Evolutionary conservation across 805 yeast species (phyloP), one percentile per base, ranked within the genome.

Genomic region (Starmerella sp.): DNA sequence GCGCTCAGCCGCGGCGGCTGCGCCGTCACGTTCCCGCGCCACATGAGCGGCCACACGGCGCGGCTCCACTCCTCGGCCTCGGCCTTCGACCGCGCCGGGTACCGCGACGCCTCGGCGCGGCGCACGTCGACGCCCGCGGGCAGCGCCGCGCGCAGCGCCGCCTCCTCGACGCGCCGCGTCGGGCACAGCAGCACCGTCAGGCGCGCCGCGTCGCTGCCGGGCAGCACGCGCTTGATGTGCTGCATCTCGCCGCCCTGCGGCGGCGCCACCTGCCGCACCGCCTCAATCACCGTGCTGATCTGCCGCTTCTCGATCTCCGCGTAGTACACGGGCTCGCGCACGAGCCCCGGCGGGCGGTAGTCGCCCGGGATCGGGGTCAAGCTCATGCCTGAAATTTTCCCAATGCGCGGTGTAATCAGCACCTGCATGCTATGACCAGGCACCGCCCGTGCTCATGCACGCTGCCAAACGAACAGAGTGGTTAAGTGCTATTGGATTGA

Each of bases 1-100:
- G 62, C 62, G 7, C 62, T 53, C 28, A 81, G 73, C 7, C 78
- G 80, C 32, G 83, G 80, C 41, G 65, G 62, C 50, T 65, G 58
- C 1, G 70, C 69, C 22, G 62, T 54, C 0, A 95, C 95, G 64
- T 90, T 88, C 0, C 97, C 97, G 61, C 89, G 82, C 97, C 97
- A 93, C 41, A 87, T 75, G 53, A 87, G 70, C 0, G 97, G 97
- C 98, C 97, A 91, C n/a, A 57, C 63, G 15, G 71, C 60, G 4
- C 67, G 54, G 2, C 89, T 77, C 96, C 96, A 90, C 43, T 73
- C 71, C 0, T 68, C 56, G 28, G 84, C 77, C 14, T 80, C 67
- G n/a, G 83, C 88, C 60, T 83, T 85, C 4, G 87, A 80, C 5
- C 77, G 73, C 0, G 97, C 95, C n/a, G 78, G 76, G 54, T 73